phyloP scores from a whole-genome alignment of 441 rosid genomes.

The Codiaeum variegatum region DNA sequence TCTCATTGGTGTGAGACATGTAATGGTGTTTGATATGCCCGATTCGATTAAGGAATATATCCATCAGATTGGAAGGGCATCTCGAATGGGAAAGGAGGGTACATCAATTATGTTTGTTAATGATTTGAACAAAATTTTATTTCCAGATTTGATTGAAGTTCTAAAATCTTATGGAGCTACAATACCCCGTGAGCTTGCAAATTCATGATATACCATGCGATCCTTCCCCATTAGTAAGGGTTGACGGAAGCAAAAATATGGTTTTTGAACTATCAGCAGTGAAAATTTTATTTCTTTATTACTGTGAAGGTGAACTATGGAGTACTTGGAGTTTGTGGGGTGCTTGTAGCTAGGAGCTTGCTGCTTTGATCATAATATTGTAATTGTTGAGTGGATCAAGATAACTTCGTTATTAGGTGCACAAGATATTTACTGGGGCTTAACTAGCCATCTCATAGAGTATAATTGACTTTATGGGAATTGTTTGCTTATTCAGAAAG shows the following conservation, averaged over 20 bases:
- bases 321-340: not conserved
- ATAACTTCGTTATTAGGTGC: not conserved
- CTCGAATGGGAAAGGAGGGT: slow-evolving; percentile 74
- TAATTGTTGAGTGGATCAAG: not conserved
- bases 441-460: too few relatives aligned
- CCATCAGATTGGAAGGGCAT: slow-evolving; percentile 90
- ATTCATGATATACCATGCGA: slow-evolving; percentile 33
- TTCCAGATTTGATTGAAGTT: slow-evolving; percentile 54
- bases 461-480: not conserved
- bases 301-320: not conserved
- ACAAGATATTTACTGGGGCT: not conserved
- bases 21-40: slow-evolving; percentile 86
- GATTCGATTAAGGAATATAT: slow-evolving; percentile 67
- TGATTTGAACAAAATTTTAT: slow-evolving; percentile 58
- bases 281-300: not conserved
- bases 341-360: not conserved
- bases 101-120: slow-evolving; percentile 60
- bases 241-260: slow-evolving; percentile 58
- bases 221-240: slow-evolving; percentile 38
- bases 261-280: slow-evolving; percentile 27
- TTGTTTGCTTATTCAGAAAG: not conserved
- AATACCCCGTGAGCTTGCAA: slow-evolving; percentile 64
- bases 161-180: slow-evolving; percentile 67
- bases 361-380: not conserved
- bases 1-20: slow-evolving; percentile 73